Conservation (phyloP, 345 rosid species). For the Populus alba region DNA sequence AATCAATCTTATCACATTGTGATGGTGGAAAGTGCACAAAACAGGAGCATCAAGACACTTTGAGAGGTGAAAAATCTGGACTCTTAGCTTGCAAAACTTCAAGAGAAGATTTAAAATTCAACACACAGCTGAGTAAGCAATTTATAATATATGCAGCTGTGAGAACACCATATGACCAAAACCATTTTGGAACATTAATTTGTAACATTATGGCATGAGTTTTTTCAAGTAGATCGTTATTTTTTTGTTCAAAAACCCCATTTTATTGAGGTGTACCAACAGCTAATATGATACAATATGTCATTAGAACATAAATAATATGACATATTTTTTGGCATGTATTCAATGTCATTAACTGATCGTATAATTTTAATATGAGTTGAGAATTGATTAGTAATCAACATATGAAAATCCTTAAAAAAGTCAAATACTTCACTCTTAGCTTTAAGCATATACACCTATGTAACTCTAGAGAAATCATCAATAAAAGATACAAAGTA, state of each 20-base stretch:
- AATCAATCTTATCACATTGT: neutral
- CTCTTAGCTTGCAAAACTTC: neutral
- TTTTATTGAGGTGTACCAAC: neutral
- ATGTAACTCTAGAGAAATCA: neutral
- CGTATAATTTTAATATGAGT: neutral
- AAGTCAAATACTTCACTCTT: neutral
- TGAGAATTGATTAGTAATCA: neutral
- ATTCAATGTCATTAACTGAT: neutral
- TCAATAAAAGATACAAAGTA: neutral
- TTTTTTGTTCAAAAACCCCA: neutral
- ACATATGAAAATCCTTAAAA: neutral
- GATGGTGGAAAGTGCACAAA: neutral
- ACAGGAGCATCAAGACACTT: neutral
- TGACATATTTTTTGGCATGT: neutral
- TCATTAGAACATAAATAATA: neutral
- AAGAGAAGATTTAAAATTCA: constrained; percentile 6
- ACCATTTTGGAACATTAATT: neutral
- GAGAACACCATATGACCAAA: neutral
- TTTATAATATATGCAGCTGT: neutral
- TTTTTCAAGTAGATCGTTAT: neutral
- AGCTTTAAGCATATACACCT: neutral
- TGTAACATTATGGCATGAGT: neutral
- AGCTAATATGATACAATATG: neutral
- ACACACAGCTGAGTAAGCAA: neutral
- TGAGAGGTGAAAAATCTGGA: neutral